phyloP scores from a whole-genome alignment of 2,329 filamentous ascomycete genomes.

The Fusarium anguioides region DNA sequence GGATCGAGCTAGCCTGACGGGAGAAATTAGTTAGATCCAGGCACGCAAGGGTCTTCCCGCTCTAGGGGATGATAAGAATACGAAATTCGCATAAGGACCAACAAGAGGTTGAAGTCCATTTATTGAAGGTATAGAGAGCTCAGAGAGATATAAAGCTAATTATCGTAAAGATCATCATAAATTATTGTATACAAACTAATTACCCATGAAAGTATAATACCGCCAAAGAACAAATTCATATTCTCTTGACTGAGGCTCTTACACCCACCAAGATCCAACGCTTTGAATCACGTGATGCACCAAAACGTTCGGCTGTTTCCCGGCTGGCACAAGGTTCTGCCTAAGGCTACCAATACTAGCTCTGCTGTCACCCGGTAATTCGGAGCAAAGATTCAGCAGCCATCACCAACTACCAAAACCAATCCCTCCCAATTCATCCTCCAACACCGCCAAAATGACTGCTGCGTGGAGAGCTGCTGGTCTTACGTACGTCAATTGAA shows the following conservation, averaged over 20 bases:
- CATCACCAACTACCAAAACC: conserved; percentile 50
- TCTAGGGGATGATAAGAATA: not conserved
- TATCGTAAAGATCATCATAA: not conserved
- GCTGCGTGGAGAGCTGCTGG: conserved; percentile 99
- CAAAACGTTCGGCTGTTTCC: conserved; percentile 24
- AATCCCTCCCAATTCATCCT: conserved; percentile 45
- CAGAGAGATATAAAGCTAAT: too few relatives aligned
- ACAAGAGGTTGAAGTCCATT: not conserved
- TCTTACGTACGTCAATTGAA: conserved; percentile 79
- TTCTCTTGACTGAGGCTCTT: too few relatives aligned
- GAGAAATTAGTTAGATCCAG: conserved; percentile 5
- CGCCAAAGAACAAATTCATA: not conserved
- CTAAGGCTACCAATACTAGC: conserved; percentile 47
- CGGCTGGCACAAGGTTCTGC: conserved; percentile 35
- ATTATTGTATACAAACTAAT: too few relatives aligned
- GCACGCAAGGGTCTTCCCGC: not conserved
- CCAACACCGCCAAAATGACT: conserved; percentile 78
- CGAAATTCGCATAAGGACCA: not conserved
- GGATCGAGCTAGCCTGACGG: not conserved
- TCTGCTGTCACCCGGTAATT: conserved; percentile 46
- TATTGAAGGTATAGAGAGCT: not conserved
- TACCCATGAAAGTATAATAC: too few relatives aligned
- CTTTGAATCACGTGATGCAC: conserved; percentile 10
- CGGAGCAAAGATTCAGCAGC: conserved; percentile 53
- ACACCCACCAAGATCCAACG: too few relatives aligned